Base-by-base conservation (phyloP, 2,329 filamentous ascomycete genomes). In the Drechslerella stenobrocha region DNA sequence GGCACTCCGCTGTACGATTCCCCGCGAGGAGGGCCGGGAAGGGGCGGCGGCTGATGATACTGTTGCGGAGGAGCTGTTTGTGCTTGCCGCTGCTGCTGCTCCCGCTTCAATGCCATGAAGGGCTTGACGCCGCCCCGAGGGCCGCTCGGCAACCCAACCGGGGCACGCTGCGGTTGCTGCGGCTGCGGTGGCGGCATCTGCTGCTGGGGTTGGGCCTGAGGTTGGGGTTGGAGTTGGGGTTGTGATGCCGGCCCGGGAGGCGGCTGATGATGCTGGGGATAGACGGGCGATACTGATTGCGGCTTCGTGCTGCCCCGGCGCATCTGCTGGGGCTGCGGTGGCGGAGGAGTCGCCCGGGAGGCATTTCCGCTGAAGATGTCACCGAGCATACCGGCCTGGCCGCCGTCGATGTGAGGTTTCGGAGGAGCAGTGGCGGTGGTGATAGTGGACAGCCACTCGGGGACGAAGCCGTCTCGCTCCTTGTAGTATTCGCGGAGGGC, bases 401-500 rank as follows among this genome's bases (percentile, higher is more conserved):
- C 63, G n/a, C 55, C 34, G 24, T 32, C 35, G 51, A 57, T 61
- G n/a, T 37, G 32, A 15, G 34, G 15, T n/a, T 23, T 51, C 11
- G 45, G 46, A 11, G 30, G 9, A 2, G 48, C 26, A 18, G 35
- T 44, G 30, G 26, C 20, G 30, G 26, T 34, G 26, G 55, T 32
- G 9, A 34, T 44, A 8, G 57, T 46, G 32, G 56, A 40, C 11
- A 69, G 52, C 64, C 64, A 69, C 40, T 69, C 56, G 8, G 64
- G 64, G 23, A 63, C 47, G 20, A 61, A 63, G 52, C 64, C 64
- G n/a, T 69, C 64, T 44, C 48, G 51, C 32, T 69, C 57, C 18
- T 69, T 69, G 64, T 69, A 69, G 64, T 63, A 63, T 0, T 56
- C 40, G 34, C 64, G 51, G 51, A 69, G 64, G 32, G 64, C 57